phyloP scores from a whole-genome alignment of 1,284 basidiomycete genomes.

The Bondarzewia mesenterica region DNA sequence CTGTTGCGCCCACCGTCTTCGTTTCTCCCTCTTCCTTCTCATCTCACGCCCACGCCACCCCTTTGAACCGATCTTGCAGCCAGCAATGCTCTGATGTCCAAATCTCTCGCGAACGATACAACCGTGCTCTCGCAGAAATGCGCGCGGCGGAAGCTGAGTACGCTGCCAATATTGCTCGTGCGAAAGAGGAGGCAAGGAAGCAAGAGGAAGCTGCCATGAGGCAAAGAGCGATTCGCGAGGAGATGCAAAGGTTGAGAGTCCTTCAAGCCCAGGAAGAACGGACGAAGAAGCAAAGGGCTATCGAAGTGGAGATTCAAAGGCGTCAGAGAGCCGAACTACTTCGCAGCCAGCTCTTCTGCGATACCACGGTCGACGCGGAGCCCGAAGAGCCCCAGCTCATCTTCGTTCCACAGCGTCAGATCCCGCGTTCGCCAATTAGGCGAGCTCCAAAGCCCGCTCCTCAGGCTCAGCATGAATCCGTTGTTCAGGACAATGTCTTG shows the following conservation, averaged over 20 bases:
- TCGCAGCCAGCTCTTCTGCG: not conserved
- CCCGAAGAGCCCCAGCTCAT: not conserved
- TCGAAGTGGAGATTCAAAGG: not conserved
- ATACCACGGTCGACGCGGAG: not conserved
- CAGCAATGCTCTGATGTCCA: not conserved
- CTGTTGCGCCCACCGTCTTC: not conserved
- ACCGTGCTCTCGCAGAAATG: not conserved
- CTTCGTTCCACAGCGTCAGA: not conserved
- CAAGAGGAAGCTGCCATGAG: not conserved
- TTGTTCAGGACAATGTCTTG: too few relatives aligned
- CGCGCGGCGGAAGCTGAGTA: slow-evolving; percentile 2
- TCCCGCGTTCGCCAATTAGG: not conserved
- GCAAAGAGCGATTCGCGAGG: not conserved
- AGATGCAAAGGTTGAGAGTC: not conserved
- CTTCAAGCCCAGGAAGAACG: not conserved
- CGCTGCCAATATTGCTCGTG: not conserved
- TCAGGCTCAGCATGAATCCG: not conserved
- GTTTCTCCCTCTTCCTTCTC: not conserved
- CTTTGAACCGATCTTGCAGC: not conserved
- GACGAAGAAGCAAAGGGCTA: not conserved
- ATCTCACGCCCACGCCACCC: not conserved
- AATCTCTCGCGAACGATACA: not conserved
- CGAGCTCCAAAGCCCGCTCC: not conserved
- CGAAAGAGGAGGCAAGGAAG: not conserved
- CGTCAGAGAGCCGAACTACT: not conserved